Conservation (phyloP, 2,329 filamentous ascomycete species). For the Shiraia sp. region DNA sequence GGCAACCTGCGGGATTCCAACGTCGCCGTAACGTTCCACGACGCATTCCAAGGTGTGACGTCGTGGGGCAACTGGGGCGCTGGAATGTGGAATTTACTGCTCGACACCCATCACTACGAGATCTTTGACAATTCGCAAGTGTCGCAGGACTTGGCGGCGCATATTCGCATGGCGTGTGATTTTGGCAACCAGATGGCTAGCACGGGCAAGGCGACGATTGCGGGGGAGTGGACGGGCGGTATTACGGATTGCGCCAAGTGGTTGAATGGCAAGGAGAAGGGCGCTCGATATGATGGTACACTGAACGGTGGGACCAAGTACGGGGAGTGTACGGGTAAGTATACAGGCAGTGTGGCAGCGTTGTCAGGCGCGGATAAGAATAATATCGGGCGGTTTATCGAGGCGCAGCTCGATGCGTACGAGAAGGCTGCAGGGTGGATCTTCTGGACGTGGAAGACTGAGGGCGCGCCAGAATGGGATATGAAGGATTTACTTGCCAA, state of each 20-base stretch:
- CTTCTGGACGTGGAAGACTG: slow-evolving; percentile 58
- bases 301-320: slow-evolving; percentile 43
- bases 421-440: slow-evolving; percentile 55
- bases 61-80: slow-evolving; percentile 50
- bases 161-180: slow-evolving; percentile 49
- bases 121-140: slow-evolving; percentile 49
- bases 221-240: slow-evolving; percentile 54
- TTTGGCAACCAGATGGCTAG: slow-evolving; percentile 52
- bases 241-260: slow-evolving; percentile 55
- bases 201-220: slow-evolving; percentile 52
- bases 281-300: slow-evolving; percentile 52
- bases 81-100: slow-evolving; percentile 50
- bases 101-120: slow-evolving; percentile 56
- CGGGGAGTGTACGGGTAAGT: slow-evolving; percentile 52
- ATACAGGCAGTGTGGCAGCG: slow-evolving; percentile 47
- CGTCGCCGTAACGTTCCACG: slow-evolving; percentile 52
- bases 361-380: slow-evolving; percentile 48
- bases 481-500: slow-evolving; percentile 49
- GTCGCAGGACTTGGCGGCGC: slow-evolving; percentile 41
- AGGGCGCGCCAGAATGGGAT: slow-evolving; percentile 55
- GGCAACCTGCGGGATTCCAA: slow-evolving; percentile 48
- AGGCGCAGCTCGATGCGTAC: slow-evolving; percentile 53
- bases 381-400: slow-evolving; percentile 51
- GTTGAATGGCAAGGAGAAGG: slow-evolving; percentile 53
- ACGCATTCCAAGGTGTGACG: slow-evolving; percentile 52